Percentiles rank a stretch among this genome's conserved stretches.
These are phyloP conservation scores for Luffa aegyptiaca DNA, from an alignment of 306 rosid species.

Conservation along the genomic window DNA sequence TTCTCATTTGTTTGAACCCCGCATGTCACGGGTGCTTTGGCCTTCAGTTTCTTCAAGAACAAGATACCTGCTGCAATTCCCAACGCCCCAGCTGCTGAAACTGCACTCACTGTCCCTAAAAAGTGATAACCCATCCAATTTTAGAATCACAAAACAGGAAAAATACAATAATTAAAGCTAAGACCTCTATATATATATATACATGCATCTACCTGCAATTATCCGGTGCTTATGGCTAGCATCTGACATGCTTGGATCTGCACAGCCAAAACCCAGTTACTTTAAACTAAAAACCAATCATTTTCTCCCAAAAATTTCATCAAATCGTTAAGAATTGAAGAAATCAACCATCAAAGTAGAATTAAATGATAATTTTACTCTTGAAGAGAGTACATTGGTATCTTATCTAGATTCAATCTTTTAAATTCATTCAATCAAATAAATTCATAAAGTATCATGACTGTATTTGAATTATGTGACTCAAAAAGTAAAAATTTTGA, in stretches of 20 bases:
- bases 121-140: neutral
- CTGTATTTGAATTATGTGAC: neutral
- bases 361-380: no score
- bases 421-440: neutral
- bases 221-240: conserved; percentile 40
- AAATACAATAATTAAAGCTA: neutral
- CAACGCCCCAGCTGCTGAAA: conserved; percentile 62
- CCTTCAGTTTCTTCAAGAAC: conserved; percentile 66
- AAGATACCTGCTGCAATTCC: conserved; percentile 84
- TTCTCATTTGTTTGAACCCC: conserved; percentile 89
- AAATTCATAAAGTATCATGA: neutral
- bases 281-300: neutral
- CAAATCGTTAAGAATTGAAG: neutral
- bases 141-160: neutral
- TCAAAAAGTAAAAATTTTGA: no score
- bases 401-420: neutral
- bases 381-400: no score
- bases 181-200: neutral
- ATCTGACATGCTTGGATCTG: conserved; percentile 48
- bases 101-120: conserved; percentile 58
- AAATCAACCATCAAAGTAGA: neutral
- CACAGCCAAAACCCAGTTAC: neutral
- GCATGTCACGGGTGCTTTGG: conserved; percentile 72
- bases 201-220: conserved; percentile 59
- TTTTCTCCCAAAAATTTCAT: neutral